Evolutionary conservation across 2,329 filamentous ascomycete species (phyloP), one percentile per base, ranked within the genome.

Genomic region (Fusarium equiseti): DNA sequence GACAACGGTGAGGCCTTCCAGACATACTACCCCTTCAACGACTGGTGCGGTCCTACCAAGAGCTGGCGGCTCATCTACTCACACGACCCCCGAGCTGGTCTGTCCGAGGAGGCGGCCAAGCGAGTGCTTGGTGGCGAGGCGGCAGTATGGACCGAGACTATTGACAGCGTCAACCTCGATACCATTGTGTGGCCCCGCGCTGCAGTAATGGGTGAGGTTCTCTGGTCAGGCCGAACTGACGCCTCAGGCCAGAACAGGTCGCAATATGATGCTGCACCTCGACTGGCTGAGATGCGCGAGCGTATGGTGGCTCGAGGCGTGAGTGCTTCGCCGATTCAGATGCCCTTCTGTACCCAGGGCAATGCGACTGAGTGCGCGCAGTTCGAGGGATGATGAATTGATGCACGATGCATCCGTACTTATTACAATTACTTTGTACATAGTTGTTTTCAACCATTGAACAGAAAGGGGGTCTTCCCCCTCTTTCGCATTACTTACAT

Each of bases 61-160:
- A 92, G 88, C 81, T 97, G 94, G 94, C 88, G 89, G 9, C 84
- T 93, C 29, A 86, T 95, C 63, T 97, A 97, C 84, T 88, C 89
- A 22, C 92, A 95, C 79, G 91, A 97, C 77, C 94, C 94, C 0
- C 82, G 90, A 6, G 84, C 82, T 5, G 88, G 88, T 48, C 84
- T 97, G 7, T 87, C 90, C 0, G 81, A 80, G 12, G 84, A 89
- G 27, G 80, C 89, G 45, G 87, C 89, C 27, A 85, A 90, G 76
- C 86, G 93, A 15, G 90, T 97, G 5, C 79, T 96, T 11, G 94
- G 94, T 46, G 94, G 93, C 27, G 94, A 97, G 82, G 89, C 91
- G 18, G 91, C 92, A 59, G 87, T 94, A 62, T 97, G 93, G 93
- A 88, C 87, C 69, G 94, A 97, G 82, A 91, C 91, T n/a, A 85